phyloP scores from a whole-genome alignment of 2,329 filamentous ascomycete genomes.

The Dryadomyces quercus-mongolicae region DNA sequence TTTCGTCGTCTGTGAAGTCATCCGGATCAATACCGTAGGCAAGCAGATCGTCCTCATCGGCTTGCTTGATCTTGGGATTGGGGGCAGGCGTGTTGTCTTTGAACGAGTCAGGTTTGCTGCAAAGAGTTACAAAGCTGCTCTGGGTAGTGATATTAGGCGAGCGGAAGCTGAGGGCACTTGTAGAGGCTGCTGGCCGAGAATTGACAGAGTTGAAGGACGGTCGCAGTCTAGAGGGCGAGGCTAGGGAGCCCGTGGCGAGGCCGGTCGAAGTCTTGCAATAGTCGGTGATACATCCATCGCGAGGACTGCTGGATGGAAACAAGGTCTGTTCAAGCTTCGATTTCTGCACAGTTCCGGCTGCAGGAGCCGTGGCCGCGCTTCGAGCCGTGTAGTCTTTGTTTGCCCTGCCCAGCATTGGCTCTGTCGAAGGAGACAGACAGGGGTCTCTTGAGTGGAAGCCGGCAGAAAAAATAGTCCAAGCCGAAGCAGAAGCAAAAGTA shows the following conservation, averaged over 20 bases:
- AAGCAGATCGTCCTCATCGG: neutral
- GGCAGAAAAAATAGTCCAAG: neutral
- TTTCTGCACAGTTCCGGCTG: constrained; percentile 11
- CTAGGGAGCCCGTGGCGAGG: constrained; percentile 10
- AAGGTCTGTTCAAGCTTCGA: constrained; percentile 34
- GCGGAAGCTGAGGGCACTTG: constrained; percentile 19
- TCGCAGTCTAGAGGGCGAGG: constrained; percentile 14
- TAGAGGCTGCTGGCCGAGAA: constrained; percentile 5
- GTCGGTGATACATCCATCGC: constrained; percentile 24
- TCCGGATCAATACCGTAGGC: constrained; percentile 47
- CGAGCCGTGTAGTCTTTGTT: constrained; percentile 24
- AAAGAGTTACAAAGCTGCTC: constrained; percentile 6
- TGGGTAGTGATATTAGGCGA: constrained; percentile 21
- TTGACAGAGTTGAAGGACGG: neutral
- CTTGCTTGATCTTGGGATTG: neutral
- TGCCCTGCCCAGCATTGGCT: constrained; percentile 20
- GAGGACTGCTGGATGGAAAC: constrained; percentile 45
- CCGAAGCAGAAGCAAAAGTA: too few relatives aligned
- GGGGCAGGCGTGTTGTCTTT: constrained; percentile 7
- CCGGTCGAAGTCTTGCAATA: constrained; percentile 2
- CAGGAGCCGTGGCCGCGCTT: constrained; percentile 7
- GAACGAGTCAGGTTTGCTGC: constrained; percentile 28
- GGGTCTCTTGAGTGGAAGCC: too few relatives aligned
- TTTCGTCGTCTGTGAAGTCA: constrained; percentile 78
- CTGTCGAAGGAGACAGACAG: constrained; percentile 4